These are phyloP conservation scores for Olyra latifolia DNA, from an alignment of 176 grass and related monocot species.

Conservation along the genomic window DNA sequence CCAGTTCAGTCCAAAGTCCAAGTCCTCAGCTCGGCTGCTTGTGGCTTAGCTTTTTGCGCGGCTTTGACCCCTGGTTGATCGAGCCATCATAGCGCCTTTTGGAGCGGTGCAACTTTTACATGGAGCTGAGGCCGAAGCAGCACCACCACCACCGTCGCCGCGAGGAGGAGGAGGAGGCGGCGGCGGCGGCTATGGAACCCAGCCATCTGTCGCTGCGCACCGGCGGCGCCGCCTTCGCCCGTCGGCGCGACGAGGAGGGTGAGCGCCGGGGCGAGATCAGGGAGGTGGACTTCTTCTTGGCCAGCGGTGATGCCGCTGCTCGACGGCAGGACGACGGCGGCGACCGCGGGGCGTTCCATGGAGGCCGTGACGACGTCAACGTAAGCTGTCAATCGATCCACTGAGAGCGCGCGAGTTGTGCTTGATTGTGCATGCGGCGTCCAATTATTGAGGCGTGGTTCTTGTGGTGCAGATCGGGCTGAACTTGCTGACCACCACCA, in stretches of 20 bases:
- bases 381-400: constrained; percentile 18
- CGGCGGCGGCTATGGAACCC: background rate
- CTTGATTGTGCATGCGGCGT: background rate
- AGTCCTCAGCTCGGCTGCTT: constrained; percentile 30
- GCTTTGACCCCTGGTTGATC: constrained; percentile 43
- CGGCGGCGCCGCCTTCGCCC: background rate
- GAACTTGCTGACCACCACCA: constrained; percentile 33
- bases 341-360: background rate
- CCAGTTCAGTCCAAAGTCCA: constrained; percentile 25
- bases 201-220: constrained; percentile 5
- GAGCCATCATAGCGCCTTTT: background rate
- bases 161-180: background rate
- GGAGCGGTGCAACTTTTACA: constrained; percentile 25
- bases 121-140: constrained; percentile 34
- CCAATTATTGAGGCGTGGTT: background rate
- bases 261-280: constrained; percentile 33
- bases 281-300: constrained; percentile 59
- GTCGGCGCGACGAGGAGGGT: background rate
- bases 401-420: background rate
- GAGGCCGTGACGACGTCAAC: constrained; percentile 27
- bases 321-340: background rate
- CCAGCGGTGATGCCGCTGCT: constrained; percentile 7
- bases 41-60: constrained; percentile 27
- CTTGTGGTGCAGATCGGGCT: constrained; percentile 39
- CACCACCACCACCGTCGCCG: background rate